Conservation (phyloP, 768 basidiomycete genomes). For the Trametes punicea region DNA sequence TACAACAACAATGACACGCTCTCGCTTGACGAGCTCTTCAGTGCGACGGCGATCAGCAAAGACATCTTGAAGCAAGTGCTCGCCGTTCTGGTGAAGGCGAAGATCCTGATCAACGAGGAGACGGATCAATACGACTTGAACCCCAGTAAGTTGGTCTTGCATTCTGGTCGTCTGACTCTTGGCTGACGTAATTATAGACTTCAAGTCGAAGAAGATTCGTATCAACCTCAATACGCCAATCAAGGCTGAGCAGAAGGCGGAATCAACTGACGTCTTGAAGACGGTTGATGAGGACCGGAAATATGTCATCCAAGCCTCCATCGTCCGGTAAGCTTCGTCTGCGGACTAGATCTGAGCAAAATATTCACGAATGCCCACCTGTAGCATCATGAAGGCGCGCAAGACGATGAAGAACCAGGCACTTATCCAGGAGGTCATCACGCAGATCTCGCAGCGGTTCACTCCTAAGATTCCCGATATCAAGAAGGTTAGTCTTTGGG, state of each 20-base stretch:
- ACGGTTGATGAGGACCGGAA: slow-evolving; percentile 97
- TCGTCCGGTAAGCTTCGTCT: slow-evolving; percentile 57
- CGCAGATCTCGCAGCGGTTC: slow-evolving; percentile 84
- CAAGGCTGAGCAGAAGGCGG: slow-evolving; percentile 92
- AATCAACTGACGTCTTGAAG: slow-evolving; percentile 85
- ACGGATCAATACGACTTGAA: slow-evolving; percentile 90
- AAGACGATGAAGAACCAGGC: slow-evolving; percentile 95
- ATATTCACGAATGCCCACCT: no score
- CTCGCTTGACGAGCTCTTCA: slow-evolving; percentile 71
- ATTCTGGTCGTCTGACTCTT: neutral
- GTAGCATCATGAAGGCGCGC: slow-evolving; percentile 90
- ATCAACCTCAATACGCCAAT: slow-evolving; percentile 90
- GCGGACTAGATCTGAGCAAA: slow-evolving; percentile 14
- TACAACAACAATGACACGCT: slow-evolving; percentile 92
- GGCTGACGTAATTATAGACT: slow-evolving; percentile 44
- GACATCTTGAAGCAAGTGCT: slow-evolving; percentile 74
- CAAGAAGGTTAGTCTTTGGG: slow-evolving; percentile 71
- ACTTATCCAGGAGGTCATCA: slow-evolving; percentile 86
- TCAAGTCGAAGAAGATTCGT: slow-evolving; percentile 92
- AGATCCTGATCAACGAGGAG: slow-evolving; percentile 87
- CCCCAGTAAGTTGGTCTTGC: slow-evolving; percentile 46
- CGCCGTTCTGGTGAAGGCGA: slow-evolving; percentile 67
- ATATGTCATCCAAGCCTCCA: slow-evolving; percentile 92
- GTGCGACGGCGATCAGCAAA: slow-evolving; percentile 78
- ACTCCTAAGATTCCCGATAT: slow-evolving; percentile 94